These are phyloP conservation scores for Capsicum rhomboideum DNA, from an alignment of 257 asterid species.

Conservation along the genomic window DNA sequence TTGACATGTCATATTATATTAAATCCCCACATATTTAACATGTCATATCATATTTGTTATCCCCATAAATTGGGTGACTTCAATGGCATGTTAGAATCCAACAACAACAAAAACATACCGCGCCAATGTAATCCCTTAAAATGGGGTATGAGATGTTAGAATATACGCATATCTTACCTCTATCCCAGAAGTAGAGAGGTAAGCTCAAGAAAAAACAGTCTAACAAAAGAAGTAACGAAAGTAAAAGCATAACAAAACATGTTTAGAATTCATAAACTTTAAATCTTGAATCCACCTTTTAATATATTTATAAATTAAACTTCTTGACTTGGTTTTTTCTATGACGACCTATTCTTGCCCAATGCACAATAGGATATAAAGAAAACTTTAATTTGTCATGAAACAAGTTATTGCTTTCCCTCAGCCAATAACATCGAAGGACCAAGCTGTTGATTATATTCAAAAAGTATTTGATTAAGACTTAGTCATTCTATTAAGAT, in stretches of 20 bases:
- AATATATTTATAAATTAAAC: not conserved
- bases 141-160: too few species aligned
- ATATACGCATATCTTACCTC: too few species aligned
- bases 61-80: not conserved
- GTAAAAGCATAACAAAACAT: not conserved
- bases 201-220: too few species aligned
- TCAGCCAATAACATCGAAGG: not conserved
- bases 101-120: too few species aligned
- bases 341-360: not conserved
- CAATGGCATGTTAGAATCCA: not conserved
- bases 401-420: not conserved
- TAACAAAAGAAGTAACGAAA: too few species aligned
- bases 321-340: not conserved
- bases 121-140: too few species aligned
- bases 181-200: too few species aligned
- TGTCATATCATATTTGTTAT: not conserved
- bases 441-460: not conserved
- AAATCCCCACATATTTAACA: too few species aligned
- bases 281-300: not conserved
- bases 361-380: not conserved
- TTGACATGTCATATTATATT: too few species aligned
- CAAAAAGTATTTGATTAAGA: not conserved
- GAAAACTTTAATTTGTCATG: not conserved
- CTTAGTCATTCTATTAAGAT: not conserved
- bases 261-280: not conserved